Percentiles rank a stretch among this genome's conserved stretches.
These are phyloP conservation scores for Xylariomycetidae sp. DNA, from an alignment of 2,329 filamentous ascomycete species.

Conservation along the genomic window DNA sequence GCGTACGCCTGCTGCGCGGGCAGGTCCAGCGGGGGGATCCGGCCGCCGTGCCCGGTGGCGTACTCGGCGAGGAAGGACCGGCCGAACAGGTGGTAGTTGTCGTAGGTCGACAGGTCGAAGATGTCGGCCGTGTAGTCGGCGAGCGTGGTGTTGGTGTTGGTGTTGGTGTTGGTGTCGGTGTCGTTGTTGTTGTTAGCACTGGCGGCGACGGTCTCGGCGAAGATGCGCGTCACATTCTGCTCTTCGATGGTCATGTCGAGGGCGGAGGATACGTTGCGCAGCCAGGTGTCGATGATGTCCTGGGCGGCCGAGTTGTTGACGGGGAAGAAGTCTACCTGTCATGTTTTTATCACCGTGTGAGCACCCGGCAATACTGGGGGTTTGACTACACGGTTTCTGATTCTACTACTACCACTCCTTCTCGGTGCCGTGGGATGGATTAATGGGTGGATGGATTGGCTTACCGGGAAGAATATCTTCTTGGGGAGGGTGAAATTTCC, in stretches of 20 bases:
- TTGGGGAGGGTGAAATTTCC: not conserved
- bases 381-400: too few species aligned
- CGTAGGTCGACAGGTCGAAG: constrained; percentile 4
- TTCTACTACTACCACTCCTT: too few species aligned
- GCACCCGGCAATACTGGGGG: too few species aligned
- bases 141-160: too few species aligned
- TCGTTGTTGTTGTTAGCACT: not conserved
- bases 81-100: constrained; percentile 1
- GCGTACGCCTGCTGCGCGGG: not conserved
- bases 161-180: not conserved
- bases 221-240: not conserved
- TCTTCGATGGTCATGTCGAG: not conserved
- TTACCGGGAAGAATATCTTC: not conserved
- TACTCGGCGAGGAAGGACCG: not conserved
- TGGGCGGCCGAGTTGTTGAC: not conserved
- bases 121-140: constrained; percentile 1
- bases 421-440: not conserved
- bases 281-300: not conserved
- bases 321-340: not conserved
- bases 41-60: not conserved
- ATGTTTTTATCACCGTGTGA: too few species aligned
- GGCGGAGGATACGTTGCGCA: not conserved
- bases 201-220: not conserved
- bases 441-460: not conserved
- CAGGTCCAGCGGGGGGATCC: not conserved